Evolutionary conservation across 2,329 filamentous ascomycete species (phyloP), one percentile per base, ranked within the genome.

Genomic region (Huntiella savannae): DNA sequence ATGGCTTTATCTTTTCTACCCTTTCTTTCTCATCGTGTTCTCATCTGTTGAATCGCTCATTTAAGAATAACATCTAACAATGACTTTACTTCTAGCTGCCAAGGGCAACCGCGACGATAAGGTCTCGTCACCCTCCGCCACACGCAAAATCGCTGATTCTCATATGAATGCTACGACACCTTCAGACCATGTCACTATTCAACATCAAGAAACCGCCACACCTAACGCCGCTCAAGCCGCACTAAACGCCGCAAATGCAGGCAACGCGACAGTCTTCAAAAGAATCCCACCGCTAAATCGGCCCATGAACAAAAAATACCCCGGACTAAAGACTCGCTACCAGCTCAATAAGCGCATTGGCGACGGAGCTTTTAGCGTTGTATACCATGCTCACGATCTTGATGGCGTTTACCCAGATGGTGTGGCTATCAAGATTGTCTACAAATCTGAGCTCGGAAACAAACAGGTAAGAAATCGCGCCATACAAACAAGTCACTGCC

Each of bases 391-490:
- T 34, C 74, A 71, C 54, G 91, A 98, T 60, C 60, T 65, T 40
- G 71, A 77, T 4, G 81, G 82, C 36, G 69, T 78, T 52, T 73
- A 74, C 52, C 77, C 75, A 53, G 80, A 96, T 59, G 45, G 45
- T 28, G 86, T 91, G 33, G 91, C 88, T 55, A 96, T 98, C 71
- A 98, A 98, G 64, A 91, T 98, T 44, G 91, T 98, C 53, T 82
- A 91, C 58, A 96, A 96, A 66, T 96, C 85, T 61, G 91, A 98
- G 65, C 95, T 98, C 84, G 96, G 94, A 66, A 87, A 79, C 54
- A 86, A 81, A 69, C 91, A 96, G 85, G 91, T 98, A 74, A 75
- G 86, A 80, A 57, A 35, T 39, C 22, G 16, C 40, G 12, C 12
- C 10, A 17, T 15, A 43, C 6, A 7, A 28, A 10, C 28, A 34